Evolutionary conservation across 192 early-diverging fungal genomes (phyloP).

Genomic region (Coemansia sp.): DNA sequence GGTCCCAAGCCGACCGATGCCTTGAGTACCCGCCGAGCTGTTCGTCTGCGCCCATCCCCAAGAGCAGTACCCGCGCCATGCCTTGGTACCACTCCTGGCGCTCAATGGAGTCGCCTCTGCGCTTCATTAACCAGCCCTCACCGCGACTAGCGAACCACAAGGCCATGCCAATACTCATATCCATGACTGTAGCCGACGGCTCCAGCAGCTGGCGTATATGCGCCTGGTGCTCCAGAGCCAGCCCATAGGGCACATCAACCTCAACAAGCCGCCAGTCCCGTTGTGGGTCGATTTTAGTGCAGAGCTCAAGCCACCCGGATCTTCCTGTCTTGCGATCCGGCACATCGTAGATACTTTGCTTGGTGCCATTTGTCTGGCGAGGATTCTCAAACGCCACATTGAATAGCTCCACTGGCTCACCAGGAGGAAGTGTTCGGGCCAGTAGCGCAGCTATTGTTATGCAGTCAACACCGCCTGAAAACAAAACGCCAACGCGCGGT

Average conservation of each 20-base stretch:
- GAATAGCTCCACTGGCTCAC: conserved; percentile 84
- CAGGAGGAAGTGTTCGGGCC: conserved; percentile 63
- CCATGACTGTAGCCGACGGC: conserved; percentile 91
- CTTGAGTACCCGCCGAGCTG: conserved; percentile 90
- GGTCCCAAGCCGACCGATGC: conserved; percentile 71
- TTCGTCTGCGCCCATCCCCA: conserved; percentile 93
- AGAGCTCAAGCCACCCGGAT: conserved; percentile 55
- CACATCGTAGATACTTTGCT: conserved; percentile 53
- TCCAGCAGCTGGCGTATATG: conserved; percentile 72
- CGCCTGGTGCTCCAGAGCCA: conserved; percentile 55
- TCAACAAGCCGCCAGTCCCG: conserved; percentile 88
- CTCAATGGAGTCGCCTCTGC: neutral
- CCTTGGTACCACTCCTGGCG: conserved; percentile 30
- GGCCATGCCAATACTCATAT: conserved; percentile 94
- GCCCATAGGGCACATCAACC: conserved; percentile 78
- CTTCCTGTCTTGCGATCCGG: conserved; percentile 83
- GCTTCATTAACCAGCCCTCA: conserved; percentile 44
- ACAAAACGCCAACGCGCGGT: conserved; percentile 74
- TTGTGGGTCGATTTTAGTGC: conserved; percentile 57
- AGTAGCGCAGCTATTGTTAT: conserved; percentile 81
- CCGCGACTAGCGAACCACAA: conserved; percentile 96
- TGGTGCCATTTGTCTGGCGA: conserved; percentile 36
- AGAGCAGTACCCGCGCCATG: conserved; percentile 72
- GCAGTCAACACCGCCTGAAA: conserved; percentile 96
- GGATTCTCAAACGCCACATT: conserved; percentile 98